These are phyloP conservation scores for Nicotiana sylvestris DNA, from an alignment of 257 asterid species.

Conservation along the genomic window DNA sequence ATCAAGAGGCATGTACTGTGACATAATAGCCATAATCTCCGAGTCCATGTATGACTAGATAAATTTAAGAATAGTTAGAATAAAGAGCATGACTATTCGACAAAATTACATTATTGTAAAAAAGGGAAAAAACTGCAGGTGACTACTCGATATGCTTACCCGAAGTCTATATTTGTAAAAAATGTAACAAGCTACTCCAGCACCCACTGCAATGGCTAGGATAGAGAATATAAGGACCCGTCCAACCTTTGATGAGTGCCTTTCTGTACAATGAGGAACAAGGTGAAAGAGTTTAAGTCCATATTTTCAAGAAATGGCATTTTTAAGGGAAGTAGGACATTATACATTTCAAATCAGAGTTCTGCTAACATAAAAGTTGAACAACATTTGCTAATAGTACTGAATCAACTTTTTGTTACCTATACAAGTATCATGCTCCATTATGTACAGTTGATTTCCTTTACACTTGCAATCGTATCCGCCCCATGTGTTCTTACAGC, in stretches of 20 bases:
- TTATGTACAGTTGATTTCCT: slow-evolving; percentile 65
- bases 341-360: background rate
- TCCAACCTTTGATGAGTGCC: slow-evolving; percentile 52
- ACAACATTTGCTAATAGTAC: background rate
- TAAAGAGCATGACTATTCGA: background rate
- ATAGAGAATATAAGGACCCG: slow-evolving; percentile 44
- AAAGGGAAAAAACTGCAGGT: background rate
- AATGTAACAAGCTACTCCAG: slow-evolving; percentile 60
- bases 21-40: slow-evolving; percentile 97
- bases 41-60: slow-evolving; percentile 88
- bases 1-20: slow-evolving; percentile 97
- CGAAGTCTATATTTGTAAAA: slow-evolving; percentile 93
- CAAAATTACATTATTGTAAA: background rate
- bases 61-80: slow-evolving; percentile 20
- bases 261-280: slow-evolving; percentile 43
- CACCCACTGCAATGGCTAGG: slow-evolving; percentile 49
- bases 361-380: background rate
- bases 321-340: background rate
- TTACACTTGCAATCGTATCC: slow-evolving; percentile 68
- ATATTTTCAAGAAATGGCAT: background rate
- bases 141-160: slow-evolving; percentile 31
- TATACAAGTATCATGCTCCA: slow-evolving; percentile 78
- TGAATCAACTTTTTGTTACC: slow-evolving; percentile 35
- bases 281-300: background rate
- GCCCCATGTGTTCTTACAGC: slow-evolving; percentile 80